Percentiles rank a stretch among this genome's conserved stretches.
Evolutionary conservation across 345 rosid genomes (phyloP).

Genomic region (Dovyalis caffra): DNA sequence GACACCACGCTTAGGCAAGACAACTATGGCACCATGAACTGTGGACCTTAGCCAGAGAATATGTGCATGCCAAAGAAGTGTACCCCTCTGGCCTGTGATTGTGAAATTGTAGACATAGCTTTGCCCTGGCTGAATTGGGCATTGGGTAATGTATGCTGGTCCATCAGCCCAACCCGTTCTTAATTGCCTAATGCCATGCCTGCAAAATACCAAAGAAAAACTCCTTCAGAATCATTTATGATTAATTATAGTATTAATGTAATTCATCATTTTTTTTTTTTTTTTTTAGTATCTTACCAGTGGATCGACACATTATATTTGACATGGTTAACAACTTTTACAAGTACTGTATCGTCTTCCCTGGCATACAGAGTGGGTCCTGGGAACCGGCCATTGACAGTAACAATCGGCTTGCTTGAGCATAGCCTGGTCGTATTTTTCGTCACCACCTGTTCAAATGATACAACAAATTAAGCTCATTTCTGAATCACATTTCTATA

Average conservation of each 20-base stretch:
- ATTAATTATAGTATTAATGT: background rate
- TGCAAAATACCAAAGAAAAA: conserved; percentile 9
- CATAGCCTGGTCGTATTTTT: conserved; percentile 38
- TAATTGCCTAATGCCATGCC: conserved; percentile 78
- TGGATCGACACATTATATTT: conserved; percentile 64
- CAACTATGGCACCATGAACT: conserved; percentile 61
- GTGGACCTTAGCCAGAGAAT: conserved; percentile 68
- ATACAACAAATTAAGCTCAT: background rate
- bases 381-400: conserved; percentile 45
- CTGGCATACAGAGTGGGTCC: conserved; percentile 56
- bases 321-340: conserved; percentile 55
- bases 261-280: too few species aligned
- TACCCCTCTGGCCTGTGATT: conserved; percentile 65
- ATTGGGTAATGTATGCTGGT: conserved; percentile 76
- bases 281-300: conserved; percentile 37
- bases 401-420: conserved; percentile 42
- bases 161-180: conserved; percentile 89
- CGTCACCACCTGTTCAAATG: conserved; percentile 37
- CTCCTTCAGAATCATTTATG: background rate
- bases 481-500: background rate
- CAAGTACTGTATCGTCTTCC: conserved; percentile 53
- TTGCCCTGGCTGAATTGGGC: conserved; percentile 67
- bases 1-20: conserved; percentile 58
- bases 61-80: conserved; percentile 76
- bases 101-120: conserved; percentile 53